phyloP scores from a whole-genome alignment of 225 moss, liverwort and hornwort genomes.

The Asterella californica region DNA sequence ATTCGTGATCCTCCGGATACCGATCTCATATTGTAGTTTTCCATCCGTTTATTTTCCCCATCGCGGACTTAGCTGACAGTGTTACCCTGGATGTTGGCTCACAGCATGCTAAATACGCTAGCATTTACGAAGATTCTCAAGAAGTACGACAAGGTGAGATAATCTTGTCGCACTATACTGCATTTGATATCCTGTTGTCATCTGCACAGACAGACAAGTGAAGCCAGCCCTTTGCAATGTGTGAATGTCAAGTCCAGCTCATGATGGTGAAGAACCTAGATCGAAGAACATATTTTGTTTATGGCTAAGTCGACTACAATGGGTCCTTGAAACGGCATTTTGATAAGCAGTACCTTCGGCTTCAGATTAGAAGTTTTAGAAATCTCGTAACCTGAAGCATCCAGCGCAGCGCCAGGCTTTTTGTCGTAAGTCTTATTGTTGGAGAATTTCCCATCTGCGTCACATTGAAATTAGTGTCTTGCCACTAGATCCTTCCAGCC shows the following conservation, averaged over 20 bases:
- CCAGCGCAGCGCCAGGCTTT: neutral
- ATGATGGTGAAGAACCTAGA: neutral
- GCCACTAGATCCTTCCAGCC: neutral
- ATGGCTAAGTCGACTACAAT: neutral
- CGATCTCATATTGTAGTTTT: neutral
- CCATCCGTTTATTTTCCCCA: neutral
- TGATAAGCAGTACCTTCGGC: neutral
- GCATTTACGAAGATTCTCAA: constrained; percentile 76
- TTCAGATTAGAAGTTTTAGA: neutral
- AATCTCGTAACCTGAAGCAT: neutral
- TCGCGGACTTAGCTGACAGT: neutral
- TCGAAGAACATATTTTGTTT: neutral
- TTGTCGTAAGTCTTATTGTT: neutral
- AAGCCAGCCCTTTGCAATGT: neutral
- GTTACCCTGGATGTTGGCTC: neutral
- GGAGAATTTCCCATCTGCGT: neutral
- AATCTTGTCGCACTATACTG: neutral
- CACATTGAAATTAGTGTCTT: neutral
- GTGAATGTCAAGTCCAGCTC: neutral
- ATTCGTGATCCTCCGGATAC: no score
- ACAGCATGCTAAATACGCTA: constrained; percentile 60
- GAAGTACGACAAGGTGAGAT: constrained; percentile 63
- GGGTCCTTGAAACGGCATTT: neutral
- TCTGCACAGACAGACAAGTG: neutral
- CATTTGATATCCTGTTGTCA: neutral